A percentile compares a stretch with the other conserved stretches of the same genome.
Evolutionary conservation across 2,329 filamentous ascomycete species (phyloP).

Genomic region (Cordyceps cateniannulata): DNA sequence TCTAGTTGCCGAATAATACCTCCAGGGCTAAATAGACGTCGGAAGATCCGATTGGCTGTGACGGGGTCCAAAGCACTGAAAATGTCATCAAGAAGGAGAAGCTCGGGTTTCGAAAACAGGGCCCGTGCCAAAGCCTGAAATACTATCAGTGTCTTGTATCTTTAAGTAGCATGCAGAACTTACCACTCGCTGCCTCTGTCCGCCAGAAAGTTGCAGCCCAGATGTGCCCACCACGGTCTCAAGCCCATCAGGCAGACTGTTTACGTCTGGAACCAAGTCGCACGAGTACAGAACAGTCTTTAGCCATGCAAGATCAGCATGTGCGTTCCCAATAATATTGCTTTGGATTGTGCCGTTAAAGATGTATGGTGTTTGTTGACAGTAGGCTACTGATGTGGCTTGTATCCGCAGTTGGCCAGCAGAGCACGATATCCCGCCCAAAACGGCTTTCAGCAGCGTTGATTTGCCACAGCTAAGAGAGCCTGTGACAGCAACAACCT

Average conservation of each 20-base stretch:
- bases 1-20: conserved; percentile 28
- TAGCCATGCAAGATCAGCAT: neutral
- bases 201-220: conserved; percentile 4
- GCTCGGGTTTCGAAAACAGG: neutral
- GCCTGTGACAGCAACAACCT: neutral
- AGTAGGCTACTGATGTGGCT: conserved; percentile 1
- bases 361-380: conserved; percentile 3
- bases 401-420: neutral
- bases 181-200: conserved; percentile 7
- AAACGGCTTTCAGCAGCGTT: conserved; percentile 1
- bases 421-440: neutral
- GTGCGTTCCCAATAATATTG: neutral
- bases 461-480: neutral
- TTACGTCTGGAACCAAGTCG: neutral
- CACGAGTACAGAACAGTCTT: neutral
- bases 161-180: neutral
- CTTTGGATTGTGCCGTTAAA: conserved; percentile 1
- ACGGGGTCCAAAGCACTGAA: conserved; percentile 32
- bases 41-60: conserved; percentile 33
- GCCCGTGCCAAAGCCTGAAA: conserved; percentile 14
- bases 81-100: conserved; percentile 18
- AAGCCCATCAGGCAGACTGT: neutral
- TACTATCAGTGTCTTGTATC: neutral
- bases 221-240: conserved; percentile 4
- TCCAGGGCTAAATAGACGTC: conserved; percentile 28